phyloP scores from a whole-genome alignment of 2,329 filamentous ascomycete species.

The Ceratocystiopsis sp. region DNA sequence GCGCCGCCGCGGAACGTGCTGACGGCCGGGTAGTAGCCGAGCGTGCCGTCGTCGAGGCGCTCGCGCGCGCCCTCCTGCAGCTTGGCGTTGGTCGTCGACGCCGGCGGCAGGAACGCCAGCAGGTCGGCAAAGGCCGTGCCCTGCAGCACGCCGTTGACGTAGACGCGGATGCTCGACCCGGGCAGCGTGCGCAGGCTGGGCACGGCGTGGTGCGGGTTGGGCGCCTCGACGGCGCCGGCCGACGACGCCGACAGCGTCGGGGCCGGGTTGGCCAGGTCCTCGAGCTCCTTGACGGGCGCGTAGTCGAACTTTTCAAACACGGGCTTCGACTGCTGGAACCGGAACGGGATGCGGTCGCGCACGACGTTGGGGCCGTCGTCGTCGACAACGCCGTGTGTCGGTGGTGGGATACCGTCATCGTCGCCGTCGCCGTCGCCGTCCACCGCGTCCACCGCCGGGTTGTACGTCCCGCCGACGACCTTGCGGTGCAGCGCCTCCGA shows the following conservation, averaged over 20 bases:
- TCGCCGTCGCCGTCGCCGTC: slow-evolving; percentile 27
- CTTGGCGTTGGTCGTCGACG: slow-evolving; percentile 58
- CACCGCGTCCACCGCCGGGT: slow-evolving; percentile 63
- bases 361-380: slow-evolving; percentile 63
- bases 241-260: slow-evolving; percentile 23
- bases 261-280: slow-evolving; percentile 62
- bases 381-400: neutral
- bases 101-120: slow-evolving; percentile 79
- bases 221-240: slow-evolving; percentile 34
- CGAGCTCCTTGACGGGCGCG: slow-evolving; percentile 71
- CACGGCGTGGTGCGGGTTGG: slow-evolving; percentile 54
- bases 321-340: slow-evolving; percentile 70
- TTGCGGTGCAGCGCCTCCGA: slow-evolving; percentile 75
- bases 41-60: slow-evolving; percentile 81
- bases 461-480: slow-evolving; percentile 73
- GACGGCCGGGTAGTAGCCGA: slow-evolving; percentile 89
- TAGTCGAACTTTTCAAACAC: slow-evolving; percentile 93
- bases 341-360: slow-evolving; percentile 84
- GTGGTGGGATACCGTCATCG: neutral
- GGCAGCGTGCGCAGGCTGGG: slow-evolving; percentile 75
- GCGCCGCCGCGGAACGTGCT: slow-evolving; percentile 84
- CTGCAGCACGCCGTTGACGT: slow-evolving; percentile 78
- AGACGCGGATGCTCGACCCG: slow-evolving; percentile 70
- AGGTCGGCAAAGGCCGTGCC: slow-evolving; percentile 80
- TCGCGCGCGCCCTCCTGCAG: slow-evolving; percentile 60